Evolutionary conservation across 768 basidiomycete genomes (phyloP).

Genomic region (Cubamyces lactineus): DNA sequence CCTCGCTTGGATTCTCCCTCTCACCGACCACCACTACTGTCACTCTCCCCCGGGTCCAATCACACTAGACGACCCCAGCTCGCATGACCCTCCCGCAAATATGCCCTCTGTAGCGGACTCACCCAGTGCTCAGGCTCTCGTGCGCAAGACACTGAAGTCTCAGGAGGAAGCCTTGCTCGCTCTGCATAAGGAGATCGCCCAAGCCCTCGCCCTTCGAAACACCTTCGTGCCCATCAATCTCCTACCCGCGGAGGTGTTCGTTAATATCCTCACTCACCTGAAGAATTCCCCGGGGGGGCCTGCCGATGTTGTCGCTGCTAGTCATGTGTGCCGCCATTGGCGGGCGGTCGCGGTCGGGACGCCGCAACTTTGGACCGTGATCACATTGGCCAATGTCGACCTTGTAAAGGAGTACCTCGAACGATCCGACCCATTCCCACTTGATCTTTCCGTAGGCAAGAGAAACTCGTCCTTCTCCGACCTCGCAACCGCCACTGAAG

Average conservation of each 20-base stretch:
- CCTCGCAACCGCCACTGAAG: no score
- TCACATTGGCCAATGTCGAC: background rate
- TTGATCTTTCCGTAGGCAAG: background rate
- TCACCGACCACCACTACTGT: no score
- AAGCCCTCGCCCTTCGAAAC: background rate
- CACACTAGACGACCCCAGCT: no score
- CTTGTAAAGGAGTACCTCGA: background rate
- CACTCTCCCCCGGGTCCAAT: no score
- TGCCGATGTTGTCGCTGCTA: background rate
- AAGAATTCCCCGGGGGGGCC: background rate
- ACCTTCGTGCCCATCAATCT: background rate
- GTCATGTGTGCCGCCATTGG: slow-evolving; percentile 7
- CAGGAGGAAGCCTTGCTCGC: background rate
- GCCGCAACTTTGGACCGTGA: background rate
- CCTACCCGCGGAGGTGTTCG: slow-evolving; percentile 7
- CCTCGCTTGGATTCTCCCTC: no score
- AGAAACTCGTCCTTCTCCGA: no score
- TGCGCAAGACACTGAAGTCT: background rate
- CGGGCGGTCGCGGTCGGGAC: background rate
- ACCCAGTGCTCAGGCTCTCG: background rate
- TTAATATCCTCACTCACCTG: background rate
- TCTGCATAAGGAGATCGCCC: background rate
- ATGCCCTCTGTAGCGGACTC: background rate
- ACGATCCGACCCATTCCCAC: slow-evolving; percentile 5
- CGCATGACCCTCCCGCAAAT: no score